Base-by-base conservation (phyloP, 2,329 filamentous ascomycete species). In the Emmonsia crescens region DNA sequence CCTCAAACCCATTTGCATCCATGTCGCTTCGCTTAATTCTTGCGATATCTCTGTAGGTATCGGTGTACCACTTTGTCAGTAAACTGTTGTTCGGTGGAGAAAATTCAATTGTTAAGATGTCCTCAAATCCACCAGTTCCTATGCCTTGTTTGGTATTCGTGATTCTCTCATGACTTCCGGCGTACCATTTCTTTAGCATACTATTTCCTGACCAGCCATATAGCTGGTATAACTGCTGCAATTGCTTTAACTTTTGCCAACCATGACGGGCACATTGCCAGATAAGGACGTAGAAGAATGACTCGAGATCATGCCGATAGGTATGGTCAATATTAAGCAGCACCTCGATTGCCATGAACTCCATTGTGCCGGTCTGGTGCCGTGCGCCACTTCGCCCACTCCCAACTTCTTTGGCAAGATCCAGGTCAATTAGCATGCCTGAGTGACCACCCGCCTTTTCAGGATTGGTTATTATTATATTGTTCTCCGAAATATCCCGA, bases 371-470 rank as follows among this genome's bases (percentile, higher is more conserved):
- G 31, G 64, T 67, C 52, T 40, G 36, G 63, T 62, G 62, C 75
- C 67, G 46, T 36, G 63, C 68, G 44, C 67, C 65, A 58, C 66
- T 68, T 33, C 40, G 46, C 24, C 60, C 38, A 29, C 21, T 31
- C 19, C 31, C 31, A 29, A 29, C 31, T 56, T 56, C 36, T 40
- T 40, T 40, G 36, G 66, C 68, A 29, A 72, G 64, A 60, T 74
- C 69, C 8, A 74, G 65, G 61, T 75, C 68, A 65, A 74, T 75
- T n/a, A 74, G 65, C 57, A 69, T 69, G 5, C 74, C 74, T 4
- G 61, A 68, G 14, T 64, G 62, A 31, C 62, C 70, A 52, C 61
- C 62, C 40, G 63, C 51, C 21, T 58, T 52, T n/a, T 61, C 2
- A 3, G 42, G 44, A 3, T 67, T 56, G 2, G 67, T 64, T 16